Evolutionary conservation across 805 yeast genomes (phyloP), one percentile per base, ranked within the genome.

Genomic region (Huiozyma naganishii): DNA sequence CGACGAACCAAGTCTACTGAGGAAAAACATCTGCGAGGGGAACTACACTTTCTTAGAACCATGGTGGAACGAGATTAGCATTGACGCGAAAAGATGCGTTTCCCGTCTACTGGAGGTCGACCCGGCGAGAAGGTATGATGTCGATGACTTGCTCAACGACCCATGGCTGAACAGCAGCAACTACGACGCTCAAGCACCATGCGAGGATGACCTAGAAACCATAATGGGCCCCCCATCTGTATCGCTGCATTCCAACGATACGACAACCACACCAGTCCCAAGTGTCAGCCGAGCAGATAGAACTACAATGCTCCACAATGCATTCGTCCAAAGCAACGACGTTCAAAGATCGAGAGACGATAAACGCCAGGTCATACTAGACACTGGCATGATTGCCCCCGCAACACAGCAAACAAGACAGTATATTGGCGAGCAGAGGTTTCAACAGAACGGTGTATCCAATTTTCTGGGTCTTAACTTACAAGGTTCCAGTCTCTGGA

Each of bases 21-120:
- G 85, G 8, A 68, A 70, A 41, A 83, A 83, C 54, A 84, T 81
- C 29, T 68, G 81, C 12, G 70, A 69, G 41, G 90, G 90, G 28
- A 79, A 81, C 41, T 83, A 73, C 60, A 72, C 74, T 17, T 83
- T 82, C 57, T 66, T 83, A 41, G 67, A 73, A 45, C 94, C 94
- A 1, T 83, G 94, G 94, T 83, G 89, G 85, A 88, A 82, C 60
- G 90, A 83, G 54, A 79, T 83, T 30, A 71, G 80, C 38, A 58
- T 56, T 32, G 85, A 76, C 30, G 87, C 86, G 30, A 83, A 82
- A 56, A 72, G 74, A 53, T 71, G 83, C 52, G 82, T 83, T n/a
- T 62, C 74, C 6, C 76, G 74, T 51, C 68, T 83, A 59, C 66
- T 83, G 46, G 77, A 79, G n/a, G 80, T 80, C 11, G 77, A 83